These are phyloP conservation scores for Sporodiniella umbellata DNA, from an alignment of 371 early-diverging fungal genomes.

Conservation along the genomic window DNA sequence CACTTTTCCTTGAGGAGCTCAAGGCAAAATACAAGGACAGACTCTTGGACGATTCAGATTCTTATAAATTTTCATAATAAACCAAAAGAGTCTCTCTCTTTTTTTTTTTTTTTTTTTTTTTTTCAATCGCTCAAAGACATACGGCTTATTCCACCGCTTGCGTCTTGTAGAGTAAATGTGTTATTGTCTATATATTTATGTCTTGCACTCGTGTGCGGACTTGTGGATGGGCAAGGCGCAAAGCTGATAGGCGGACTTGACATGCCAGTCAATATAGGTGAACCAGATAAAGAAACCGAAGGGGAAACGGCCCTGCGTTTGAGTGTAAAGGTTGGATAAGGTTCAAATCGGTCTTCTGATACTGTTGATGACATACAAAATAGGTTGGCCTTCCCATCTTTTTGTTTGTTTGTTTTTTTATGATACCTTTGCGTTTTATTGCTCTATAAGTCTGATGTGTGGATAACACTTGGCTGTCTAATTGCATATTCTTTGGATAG, in stretches of 20 bases:
- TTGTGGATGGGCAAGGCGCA: conserved; percentile 20
- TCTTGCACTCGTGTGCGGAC: conserved; percentile 11
- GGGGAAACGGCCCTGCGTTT: conserved; percentile 47
- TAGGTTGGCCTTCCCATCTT: no score
- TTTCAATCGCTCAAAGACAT: conserved; percentile 40
- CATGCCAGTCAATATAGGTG: conserved; percentile 35
- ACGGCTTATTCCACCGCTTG: conserved; percentile 41
- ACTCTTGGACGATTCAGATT: conserved; percentile 23
- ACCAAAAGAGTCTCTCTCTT: not conserved
- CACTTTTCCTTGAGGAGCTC: conserved; percentile 16
- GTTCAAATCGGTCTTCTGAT: conserved; percentile 40
- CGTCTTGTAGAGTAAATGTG: conserved; percentile 39
- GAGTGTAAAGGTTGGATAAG: conserved; percentile 26
- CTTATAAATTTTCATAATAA: conserved; percentile 22
- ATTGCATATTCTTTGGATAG: conserved; percentile 32
- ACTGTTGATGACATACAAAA: conserved; percentile 10
- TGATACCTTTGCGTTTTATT: conserved; percentile 41
- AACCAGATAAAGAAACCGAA: conserved; percentile 38
- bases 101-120: not conserved
- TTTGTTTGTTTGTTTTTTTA: not conserved
- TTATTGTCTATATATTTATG: conserved; percentile 22
- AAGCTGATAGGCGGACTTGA: conserved; percentile 34
- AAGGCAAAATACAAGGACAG: conserved; percentile 14
- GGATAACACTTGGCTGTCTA: conserved; percentile 34
- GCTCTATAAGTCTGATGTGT: conserved; percentile 26